Base-by-base conservation (phyloP, 352 stramenopile genomes). In the Phytopythium cucurbitacearum region DNA sequence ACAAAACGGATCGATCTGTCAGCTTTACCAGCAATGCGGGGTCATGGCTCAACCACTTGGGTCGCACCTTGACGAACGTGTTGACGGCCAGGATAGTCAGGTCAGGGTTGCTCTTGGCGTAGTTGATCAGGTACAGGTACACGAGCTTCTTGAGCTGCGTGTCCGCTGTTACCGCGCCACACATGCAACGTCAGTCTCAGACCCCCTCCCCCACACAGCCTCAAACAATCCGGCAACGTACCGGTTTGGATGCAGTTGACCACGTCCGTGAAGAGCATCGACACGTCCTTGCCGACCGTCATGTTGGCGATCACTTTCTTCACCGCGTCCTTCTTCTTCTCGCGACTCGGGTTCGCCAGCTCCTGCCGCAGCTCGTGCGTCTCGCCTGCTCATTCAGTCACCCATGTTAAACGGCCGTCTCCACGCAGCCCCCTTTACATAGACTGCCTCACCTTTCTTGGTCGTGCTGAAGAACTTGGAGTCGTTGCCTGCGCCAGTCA, bases 231-330 rank as follows among this genome's bases (percentile, higher is more conserved):
- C 11, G 7, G 21, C 3, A n/a, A 16, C 53, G 48, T 55, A 91
- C 90, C 91, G 13, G 97, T 99, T 67, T 99, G 97, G 60, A 99
- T 99, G 78, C 97, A 99, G 73, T 99, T 99, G 15, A 99, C 82
- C 9, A 99, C 96, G 72, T 99, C 97, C 10, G 97, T 98, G 77
- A 99, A 99, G 36, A 99, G 89, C 81, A 95, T 97, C 11, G 89
- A 98, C 10, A 99, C 97, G 75, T 99, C 97, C 66, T 99, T 99
- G 46, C 97, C 97, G 37, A 99, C 95, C 4, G 97, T 99, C 96
- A 99, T 99, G 71, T 95, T 97, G 16, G 97, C 97, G 71, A 99
- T 99, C 40, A 99, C 97, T 69, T 99, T 99, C 80, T 99, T 99
- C 42, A 99, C 96, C 3, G 97, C 97, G 67, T 99, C 97, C 53